Base-by-base conservation (phyloP, 2,329 filamentous ascomycete species). In the Venturia pyrina region DNA sequence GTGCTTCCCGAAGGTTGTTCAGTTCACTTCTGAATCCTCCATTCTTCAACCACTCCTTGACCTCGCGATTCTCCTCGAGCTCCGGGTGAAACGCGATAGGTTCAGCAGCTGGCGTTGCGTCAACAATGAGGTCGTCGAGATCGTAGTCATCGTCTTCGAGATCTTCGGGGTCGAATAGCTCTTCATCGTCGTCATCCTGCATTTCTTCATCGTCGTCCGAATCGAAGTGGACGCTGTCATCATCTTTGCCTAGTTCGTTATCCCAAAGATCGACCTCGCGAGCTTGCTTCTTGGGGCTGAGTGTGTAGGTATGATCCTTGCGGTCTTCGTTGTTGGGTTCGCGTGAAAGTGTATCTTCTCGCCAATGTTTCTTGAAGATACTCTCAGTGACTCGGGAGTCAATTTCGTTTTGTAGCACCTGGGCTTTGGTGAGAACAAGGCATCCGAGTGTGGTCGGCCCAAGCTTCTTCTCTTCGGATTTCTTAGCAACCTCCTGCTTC, bases 11-110 rank as follows among this genome's bases (percentile, higher is more conserved):
- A 8, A 59, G 53, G 28, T n/a, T 34, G 32, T 59, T 59, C 28
- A 59, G 7, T 5, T 59, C 53, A 59, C 53, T 59, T 15, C 24
- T 59, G 53, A 59, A 59, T 15, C 53, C 53, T 10, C 53, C 53
- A 37, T 59, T 59, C 6, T 59, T 59, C 28, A 59, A 34, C 53
- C 53, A 59, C 53, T 59, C 53, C 28, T 59, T 59, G 15, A 37
- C 8, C 21, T 59, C 53, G 11, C 53, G 53, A 10, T 59, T 37
- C 5, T 59, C 17, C 11, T 19, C 32, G 3, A 59, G 17, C 28
- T 59, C 53, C 15, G 28, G 53, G 37, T 59, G 53, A 19, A 59
- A 59, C 28, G 28, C 53, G 17, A 59, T 19, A 21, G 28, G 32
- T 21, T 28, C 48, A 37, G 28, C 32, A 37, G 28, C 32, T n/a